A percentile compares a stretch with the other conserved stretches of the same genome.
Conservation (phyloP, 768 basidiomycete species). For the Kwoniella europaea region DNA sequence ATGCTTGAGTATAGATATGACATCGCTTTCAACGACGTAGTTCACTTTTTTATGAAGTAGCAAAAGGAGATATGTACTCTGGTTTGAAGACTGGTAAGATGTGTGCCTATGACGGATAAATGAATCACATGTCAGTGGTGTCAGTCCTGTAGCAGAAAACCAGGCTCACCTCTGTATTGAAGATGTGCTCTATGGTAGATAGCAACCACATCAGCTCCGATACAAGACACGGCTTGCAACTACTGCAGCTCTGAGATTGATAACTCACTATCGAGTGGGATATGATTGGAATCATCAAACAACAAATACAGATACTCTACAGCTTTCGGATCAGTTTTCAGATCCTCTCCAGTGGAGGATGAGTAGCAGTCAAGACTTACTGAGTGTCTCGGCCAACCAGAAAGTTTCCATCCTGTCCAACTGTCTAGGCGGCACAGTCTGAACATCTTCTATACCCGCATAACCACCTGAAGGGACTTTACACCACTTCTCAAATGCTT, state of each 20-base stretch:
- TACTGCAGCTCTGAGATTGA: background rate
- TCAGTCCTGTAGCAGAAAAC: background rate
- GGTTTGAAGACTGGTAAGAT: slow-evolving; percentile 74
- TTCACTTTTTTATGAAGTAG: slow-evolving; percentile 26
- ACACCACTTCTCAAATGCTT: slow-evolving; percentile 84
- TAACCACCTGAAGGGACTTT: slow-evolving; percentile 79
- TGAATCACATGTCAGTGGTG: background rate
- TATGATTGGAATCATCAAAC: slow-evolving; percentile 73
- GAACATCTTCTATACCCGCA: slow-evolving; percentile 81
- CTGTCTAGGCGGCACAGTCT: slow-evolving; percentile 68
- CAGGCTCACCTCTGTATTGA: slow-evolving; percentile 80
- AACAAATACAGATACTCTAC: slow-evolving; percentile 81
- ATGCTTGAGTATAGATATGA: too few relatives aligned
- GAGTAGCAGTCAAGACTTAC: slow-evolving; percentile 25
- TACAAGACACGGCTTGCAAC: background rate
- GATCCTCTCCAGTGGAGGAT: background rate
- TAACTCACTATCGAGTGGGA: slow-evolving; percentile 75
- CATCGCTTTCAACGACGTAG: background rate
- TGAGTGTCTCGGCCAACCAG: slow-evolving; percentile 67
- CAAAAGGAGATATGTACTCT: slow-evolving; percentile 57
- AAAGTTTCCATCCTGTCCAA: slow-evolving; percentile 97
- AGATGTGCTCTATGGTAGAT: slow-evolving; percentile 70
- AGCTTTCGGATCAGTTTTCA: background rate
- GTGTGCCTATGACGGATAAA: slow-evolving; percentile 63
- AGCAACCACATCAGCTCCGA: slow-evolving; percentile 23